phyloP scores from a whole-genome alignment of 331 rosid genomes.

The Malus hybrid region DNA sequence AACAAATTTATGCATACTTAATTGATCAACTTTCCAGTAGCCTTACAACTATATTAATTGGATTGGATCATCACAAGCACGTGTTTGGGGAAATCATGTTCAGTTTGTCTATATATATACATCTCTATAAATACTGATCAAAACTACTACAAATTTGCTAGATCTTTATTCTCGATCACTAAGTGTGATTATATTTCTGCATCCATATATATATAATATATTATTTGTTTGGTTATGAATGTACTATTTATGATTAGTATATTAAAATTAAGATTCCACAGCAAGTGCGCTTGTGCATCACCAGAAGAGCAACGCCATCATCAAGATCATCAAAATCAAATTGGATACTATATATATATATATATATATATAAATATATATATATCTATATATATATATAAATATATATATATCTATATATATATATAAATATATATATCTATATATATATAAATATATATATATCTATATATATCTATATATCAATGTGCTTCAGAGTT shows the following conservation, averaged over 20 bases:
- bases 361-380: too few species aligned
- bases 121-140: neutral
- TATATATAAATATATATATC: too few species aligned
- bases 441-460: too few species aligned
- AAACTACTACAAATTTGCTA: neutral
- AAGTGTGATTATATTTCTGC: conserved; percentile 3
- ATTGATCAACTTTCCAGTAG: neutral
- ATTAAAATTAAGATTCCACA: conserved; percentile 23
- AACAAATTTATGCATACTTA: neutral
- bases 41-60: neutral
- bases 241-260: neutral
- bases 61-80: neutral
- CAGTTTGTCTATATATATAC: neutral
- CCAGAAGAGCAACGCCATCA: conserved; percentile 12
- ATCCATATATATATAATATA: neutral
- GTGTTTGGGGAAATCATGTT: conserved; percentile 7
- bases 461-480: too few species aligned
- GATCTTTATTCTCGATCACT: conserved; percentile 5
- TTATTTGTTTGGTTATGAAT: conserved; percentile 5
- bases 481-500: too few species aligned
- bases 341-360: neutral
- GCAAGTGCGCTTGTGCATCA: conserved; percentile 16
- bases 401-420: too few species aligned
- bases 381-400: too few species aligned
- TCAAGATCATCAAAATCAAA: conserved; percentile 5